Percentiles rank a stretch among this genome's conserved stretches.
These are phyloP conservation scores for Trichoderma atrobrunneum DNA, from an alignment of 2,329 filamentous ascomycete genomes.

Conservation along the genomic window DNA sequence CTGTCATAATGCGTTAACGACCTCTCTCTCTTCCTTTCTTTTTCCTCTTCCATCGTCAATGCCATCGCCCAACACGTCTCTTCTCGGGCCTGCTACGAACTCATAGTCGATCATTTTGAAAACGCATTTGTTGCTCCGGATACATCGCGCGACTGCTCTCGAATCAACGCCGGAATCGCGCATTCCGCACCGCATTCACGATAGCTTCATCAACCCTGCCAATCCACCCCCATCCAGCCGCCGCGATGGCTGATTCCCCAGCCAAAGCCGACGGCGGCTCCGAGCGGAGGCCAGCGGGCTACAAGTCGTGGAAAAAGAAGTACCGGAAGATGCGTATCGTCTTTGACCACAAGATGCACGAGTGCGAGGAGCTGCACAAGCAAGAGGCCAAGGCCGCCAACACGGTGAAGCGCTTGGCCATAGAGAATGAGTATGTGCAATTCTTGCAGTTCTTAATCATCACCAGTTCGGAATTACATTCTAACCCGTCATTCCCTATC, in stretches of 20 bases:
- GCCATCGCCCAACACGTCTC: background rate
- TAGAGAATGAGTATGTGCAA: slow-evolving; percentile 80
- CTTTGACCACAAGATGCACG: slow-evolving; percentile 74
- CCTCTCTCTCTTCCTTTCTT: background rate
- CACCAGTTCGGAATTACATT: slow-evolving; percentile 18
- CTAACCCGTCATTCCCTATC: background rate
- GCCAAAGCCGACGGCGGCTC: slow-evolving; percentile 46
- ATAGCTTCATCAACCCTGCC: slow-evolving; percentile 14
- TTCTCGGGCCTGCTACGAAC: background rate
- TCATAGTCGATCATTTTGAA: background rate
- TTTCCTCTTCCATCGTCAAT: background rate
- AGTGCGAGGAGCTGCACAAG: slow-evolving; percentile 78
- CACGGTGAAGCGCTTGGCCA: slow-evolving; percentile 77
- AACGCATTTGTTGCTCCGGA: background rate
- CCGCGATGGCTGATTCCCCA: slow-evolving; percentile 34
- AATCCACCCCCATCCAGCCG: slow-evolving; percentile 12
- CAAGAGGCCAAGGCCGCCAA: slow-evolving; percentile 77
- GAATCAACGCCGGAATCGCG: slow-evolving; percentile 5
- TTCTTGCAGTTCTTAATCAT: background rate
- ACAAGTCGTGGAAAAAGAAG: slow-evolving; percentile 84
- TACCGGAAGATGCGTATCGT: slow-evolving; percentile 84
- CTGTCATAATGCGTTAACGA: background rate
- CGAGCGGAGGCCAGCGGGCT: slow-evolving; percentile 47
- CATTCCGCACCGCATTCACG: slow-evolving; percentile 8
- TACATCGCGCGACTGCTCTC: background rate